These are phyloP conservation scores for Penicillium herquei DNA, from an alignment of 495 filamentous ascomycete species.

Conservation along the genomic window DNA sequence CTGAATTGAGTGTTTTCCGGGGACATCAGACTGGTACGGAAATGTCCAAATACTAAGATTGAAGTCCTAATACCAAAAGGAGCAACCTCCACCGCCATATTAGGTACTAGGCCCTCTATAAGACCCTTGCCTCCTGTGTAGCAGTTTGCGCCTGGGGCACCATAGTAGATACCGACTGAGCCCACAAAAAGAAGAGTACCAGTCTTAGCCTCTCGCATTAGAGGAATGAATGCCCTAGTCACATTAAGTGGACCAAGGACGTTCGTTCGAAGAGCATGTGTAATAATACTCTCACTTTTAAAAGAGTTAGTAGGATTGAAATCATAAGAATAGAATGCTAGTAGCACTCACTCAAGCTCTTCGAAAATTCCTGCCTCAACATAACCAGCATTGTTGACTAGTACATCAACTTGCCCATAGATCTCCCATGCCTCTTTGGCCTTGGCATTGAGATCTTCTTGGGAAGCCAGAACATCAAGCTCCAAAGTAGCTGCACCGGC, in stretches of 20 bases:
- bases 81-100: background rate
- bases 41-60: background rate
- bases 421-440: conserved; percentile 36
- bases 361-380: conserved; percentile 24
- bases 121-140: background rate
- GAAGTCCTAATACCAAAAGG: background rate
- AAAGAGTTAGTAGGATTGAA: too few species aligned
- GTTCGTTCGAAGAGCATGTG: conserved; percentile 20
- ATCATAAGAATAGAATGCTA: too few species aligned
- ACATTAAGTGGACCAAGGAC: conserved; percentile 48
- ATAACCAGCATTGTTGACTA: conserved; percentile 55
- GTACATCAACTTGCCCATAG: conserved; percentile 45
- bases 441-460: conserved; percentile 30
- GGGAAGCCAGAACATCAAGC: conserved; percentile 44
- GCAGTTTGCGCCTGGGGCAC: background rate
- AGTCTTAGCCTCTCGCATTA: conserved; percentile 37
- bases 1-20: background rate
- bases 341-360: conserved; percentile 12
- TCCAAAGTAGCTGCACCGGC: conserved; percentile 40
- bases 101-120: background rate
- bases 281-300: background rate
- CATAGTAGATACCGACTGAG: background rate
- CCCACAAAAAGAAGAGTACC: conserved; percentile 39
- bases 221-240: conserved; percentile 46
- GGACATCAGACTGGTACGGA: background rate